Percentiles rank a stretch among this genome's conserved stretches.
These are phyloP conservation scores for Ogataea dorogensis DNA, from an alignment of 805 yeast genomes.

Conservation along the genomic window DNA sequence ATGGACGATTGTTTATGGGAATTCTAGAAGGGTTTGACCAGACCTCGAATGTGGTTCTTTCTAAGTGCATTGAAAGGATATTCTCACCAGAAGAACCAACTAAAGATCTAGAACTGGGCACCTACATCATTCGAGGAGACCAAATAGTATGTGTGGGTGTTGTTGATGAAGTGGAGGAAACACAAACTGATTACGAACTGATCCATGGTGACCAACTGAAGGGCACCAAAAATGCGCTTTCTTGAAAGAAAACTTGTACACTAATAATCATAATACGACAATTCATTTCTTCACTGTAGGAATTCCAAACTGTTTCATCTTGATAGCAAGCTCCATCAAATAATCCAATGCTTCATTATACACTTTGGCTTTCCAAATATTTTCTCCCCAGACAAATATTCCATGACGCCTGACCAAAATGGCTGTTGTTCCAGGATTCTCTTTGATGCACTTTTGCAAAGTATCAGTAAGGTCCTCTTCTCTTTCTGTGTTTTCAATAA, in stretches of 20 bases:
- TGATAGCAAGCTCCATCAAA: conserved; percentile 77
- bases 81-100: conserved; percentile 41
- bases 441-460: conserved; percentile 59
- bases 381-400: conserved; percentile 94
- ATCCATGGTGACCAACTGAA: conserved; percentile 27
- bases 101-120: conserved; percentile 44
- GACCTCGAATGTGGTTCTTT: conserved; percentile 56
- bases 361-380: conserved; percentile 88
- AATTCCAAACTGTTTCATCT: conserved; percentile 72
- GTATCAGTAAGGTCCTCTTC: conserved; percentile 79
- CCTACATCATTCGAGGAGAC: conserved; percentile 57
- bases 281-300: conserved; percentile 39
- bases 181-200: conserved; percentile 41
- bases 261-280: conserved; percentile 1
- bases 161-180: conserved; percentile 44
- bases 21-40: conserved; percentile 61
- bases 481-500: conserved; percentile 85
- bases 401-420: conserved; percentile 92
- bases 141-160: conserved; percentile 55
- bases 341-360: conserved; percentile 93
- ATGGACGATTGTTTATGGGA: conserved; percentile 52
- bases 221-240: conserved; percentile 32
- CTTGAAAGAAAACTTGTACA: conserved; percentile 14
- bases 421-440: conserved; percentile 78
- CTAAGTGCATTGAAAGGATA: conserved; percentile 50